phyloP scores from a whole-genome alignment of 306 rosid genomes.

The Argentina anserina region DNA sequence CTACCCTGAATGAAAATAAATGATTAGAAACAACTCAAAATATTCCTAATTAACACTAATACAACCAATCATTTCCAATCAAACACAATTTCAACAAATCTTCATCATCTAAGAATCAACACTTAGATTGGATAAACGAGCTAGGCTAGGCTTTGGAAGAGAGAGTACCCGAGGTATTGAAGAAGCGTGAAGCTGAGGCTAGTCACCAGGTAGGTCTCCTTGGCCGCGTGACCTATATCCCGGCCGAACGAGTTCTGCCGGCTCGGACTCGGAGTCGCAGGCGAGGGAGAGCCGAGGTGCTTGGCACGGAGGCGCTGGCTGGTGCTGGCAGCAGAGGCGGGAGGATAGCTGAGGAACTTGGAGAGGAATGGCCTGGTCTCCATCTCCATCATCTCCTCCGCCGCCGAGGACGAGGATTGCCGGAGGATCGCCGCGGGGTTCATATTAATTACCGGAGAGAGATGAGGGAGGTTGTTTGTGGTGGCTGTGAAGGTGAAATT shows the following conservation, averaged over 20 bases:
- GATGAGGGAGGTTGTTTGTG: too few relatives aligned
- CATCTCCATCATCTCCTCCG: background rate
- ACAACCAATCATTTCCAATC: background rate
- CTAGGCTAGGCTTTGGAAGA: background rate
- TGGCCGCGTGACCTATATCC: conserved; percentile 60
- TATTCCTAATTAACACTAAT: background rate
- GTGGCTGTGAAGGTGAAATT: too few relatives aligned
- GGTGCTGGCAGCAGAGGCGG: conserved; percentile 9
- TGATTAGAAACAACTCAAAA: conserved; percentile 22
- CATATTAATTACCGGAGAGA: too few relatives aligned
- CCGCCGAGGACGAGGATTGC: conserved; percentile 4
- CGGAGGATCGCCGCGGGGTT: conserved; percentile 2
- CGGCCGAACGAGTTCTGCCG: conserved; percentile 38
- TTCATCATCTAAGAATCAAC: background rate
- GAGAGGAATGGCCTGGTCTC: conserved; percentile 21
- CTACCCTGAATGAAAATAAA: conserved; percentile 69
- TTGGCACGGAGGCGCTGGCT: background rate
- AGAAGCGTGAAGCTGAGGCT: conserved; percentile 73
- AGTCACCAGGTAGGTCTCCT: conserved; percentile 73
- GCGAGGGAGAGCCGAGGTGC: background rate
- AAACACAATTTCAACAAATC: background rate
- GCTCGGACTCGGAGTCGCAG: background rate
- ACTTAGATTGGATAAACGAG: too few relatives aligned
- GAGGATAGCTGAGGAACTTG: conserved; percentile 13
- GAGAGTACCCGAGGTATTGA: conserved; percentile 68